Evolutionary conservation across 768 basidiomycete species (phyloP).

Genomic region (Mycena leptocephala): DNA sequence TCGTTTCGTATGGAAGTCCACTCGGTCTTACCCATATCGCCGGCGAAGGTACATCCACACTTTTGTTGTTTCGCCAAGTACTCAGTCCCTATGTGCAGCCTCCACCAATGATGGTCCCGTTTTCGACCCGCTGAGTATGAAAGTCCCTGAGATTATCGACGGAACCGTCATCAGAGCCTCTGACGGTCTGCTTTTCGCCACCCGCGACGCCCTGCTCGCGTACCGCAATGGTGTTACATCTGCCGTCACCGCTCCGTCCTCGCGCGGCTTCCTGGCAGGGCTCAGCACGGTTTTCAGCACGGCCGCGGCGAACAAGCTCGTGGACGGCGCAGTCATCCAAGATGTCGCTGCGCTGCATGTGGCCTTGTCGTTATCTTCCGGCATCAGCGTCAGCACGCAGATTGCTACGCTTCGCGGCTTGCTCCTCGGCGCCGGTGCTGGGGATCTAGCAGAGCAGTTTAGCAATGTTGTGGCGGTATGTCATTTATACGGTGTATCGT

Average conservation of each 20-base stretch:
- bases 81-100: conserved; percentile 69
- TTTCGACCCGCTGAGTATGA: conserved; percentile 61
- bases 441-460: conserved; percentile 54
- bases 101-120: conserved; percentile 79
- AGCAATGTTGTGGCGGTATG: neutral
- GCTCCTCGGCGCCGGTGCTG: conserved; percentile 53
- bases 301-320: conserved; percentile 73
- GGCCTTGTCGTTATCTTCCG: conserved; percentile 53
- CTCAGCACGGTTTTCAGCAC: conserved; percentile 76
- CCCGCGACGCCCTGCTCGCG: conserved; percentile 50
- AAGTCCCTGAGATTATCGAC: conserved; percentile 50
- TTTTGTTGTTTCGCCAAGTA: conserved; percentile 66
- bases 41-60: conserved; percentile 74
- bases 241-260: conserved; percentile 74
- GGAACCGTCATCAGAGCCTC: conserved; percentile 70
- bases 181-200: conserved; percentile 72
- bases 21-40: conserved; percentile 46
- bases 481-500: conserved; percentile 42
- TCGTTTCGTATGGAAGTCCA: conserved; percentile 27
- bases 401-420: conserved; percentile 69
- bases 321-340: conserved; percentile 73
- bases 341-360: conserved; percentile 81
- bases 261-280: conserved; percentile 73
- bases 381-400: conserved; percentile 74
- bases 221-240: conserved; percentile 84